A percentile compares a stretch with the other conserved stretches of the same genome.
Conservation (phyloP, 768 basidiomycete species). For the Pleurotus tuoliensis region DNA sequence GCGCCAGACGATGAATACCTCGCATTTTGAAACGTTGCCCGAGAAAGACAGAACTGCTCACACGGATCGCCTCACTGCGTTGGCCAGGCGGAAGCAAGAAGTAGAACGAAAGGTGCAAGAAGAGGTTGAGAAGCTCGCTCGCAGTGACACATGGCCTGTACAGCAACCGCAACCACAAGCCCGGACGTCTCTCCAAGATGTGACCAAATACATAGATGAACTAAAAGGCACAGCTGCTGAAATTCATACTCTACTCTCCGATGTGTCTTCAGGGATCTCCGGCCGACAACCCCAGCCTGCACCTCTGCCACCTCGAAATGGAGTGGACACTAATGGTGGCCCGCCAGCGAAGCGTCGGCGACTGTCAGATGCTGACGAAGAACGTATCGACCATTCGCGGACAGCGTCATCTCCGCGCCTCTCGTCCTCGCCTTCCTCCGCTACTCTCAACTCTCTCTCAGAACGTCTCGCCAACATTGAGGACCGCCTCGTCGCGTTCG, state of each 20-base stretch:
- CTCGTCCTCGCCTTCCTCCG: background rate
- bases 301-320: background rate
- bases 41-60: background rate
- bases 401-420: background rate
- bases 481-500: background rate
- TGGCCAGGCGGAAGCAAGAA: background rate
- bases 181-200: background rate
- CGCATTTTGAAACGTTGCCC: background rate
- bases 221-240: constrained; percentile 1
- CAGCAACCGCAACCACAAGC: background rate
- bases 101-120: background rate
- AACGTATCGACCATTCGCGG: background rate
- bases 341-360: constrained; percentile 1
- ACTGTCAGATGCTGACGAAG: background rate
- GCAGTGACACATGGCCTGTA: constrained; percentile 1
- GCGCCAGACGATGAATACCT: background rate
- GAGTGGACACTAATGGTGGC: background rate
- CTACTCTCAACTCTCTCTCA: background rate
- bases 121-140: background rate
- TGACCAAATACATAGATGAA: background rate
- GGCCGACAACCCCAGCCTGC: background rate
- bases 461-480: background rate
- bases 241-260: background rate
- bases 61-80: background rate
- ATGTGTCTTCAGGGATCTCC: background rate